These are phyloP conservation scores for Vaccinium myrtillus DNA, from an alignment of 148 eudicot species.

Conservation along the genomic window DNA sequence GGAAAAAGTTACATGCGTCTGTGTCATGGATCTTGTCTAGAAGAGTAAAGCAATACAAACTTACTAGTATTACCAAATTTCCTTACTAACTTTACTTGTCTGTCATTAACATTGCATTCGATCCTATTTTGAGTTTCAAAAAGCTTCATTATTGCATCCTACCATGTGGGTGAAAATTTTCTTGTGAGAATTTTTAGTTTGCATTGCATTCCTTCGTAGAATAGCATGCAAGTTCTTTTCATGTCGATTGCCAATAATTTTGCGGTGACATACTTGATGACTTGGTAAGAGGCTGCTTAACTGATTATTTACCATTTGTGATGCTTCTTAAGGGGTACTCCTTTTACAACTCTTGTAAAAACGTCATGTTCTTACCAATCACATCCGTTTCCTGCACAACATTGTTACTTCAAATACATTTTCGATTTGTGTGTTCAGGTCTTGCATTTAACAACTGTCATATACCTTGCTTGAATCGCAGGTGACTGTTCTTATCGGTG, in stretches of 20 bases:
- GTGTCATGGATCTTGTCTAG: neutral
- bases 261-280: neutral
- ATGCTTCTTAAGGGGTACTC: neutral
- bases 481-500: conserved; percentile 90
- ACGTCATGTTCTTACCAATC: neutral
- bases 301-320: neutral
- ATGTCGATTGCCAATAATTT: neutral
- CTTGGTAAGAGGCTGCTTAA: neutral
- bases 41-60: neutral
- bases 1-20: neutral
- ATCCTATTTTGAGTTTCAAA: neutral
- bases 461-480: conserved; percentile 23
- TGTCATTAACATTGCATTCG: neutral
- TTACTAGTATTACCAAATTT: neutral
- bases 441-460: conserved; percentile 4
- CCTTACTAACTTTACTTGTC: neutral
- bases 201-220: neutral
- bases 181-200: neutral
- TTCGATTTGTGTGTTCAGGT: neutral
- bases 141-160: neutral
- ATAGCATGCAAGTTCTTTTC: neutral
- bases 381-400: neutral
- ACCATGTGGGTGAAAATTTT: neutral
- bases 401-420: neutral
- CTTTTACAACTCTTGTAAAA: neutral